These are phyloP conservation scores for Corchorus olitorius DNA, from an alignment of 345 rosid species.

Conservation along the genomic window DNA sequence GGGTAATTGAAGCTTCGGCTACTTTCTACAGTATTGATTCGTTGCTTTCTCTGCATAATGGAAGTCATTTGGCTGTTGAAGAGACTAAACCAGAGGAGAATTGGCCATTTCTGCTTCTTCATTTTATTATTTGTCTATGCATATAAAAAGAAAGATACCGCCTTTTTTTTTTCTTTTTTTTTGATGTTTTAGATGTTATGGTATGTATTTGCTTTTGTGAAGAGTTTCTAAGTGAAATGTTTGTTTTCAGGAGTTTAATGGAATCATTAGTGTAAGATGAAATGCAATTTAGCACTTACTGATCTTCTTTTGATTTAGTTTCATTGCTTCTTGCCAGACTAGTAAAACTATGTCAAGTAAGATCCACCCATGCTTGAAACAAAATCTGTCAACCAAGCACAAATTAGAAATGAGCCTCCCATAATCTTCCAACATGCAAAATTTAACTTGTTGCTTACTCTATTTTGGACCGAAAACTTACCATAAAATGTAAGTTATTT, in stretches of 20 bases:
- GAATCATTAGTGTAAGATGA: too few species aligned
- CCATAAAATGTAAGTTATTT: too few species aligned
- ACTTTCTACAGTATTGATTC: neutral
- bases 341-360: neutral
- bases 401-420: neutral
- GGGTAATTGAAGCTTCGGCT: neutral
- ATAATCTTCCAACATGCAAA: too few species aligned
- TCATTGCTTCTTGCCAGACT: neutral
- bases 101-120: neutral
- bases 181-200: neutral
- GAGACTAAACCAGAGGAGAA: neutral
- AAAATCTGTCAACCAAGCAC: neutral
- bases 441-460: too few species aligned
- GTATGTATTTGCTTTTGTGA: neutral
- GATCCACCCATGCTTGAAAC: neutral
- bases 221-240: neutral
- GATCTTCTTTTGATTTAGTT: too few species aligned
- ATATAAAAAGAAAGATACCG: neutral
- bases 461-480: too few species aligned
- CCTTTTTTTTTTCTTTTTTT: neutral
- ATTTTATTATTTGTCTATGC: conserved; percentile 1
- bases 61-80: neutral
- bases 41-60: neutral
- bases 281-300: too few species aligned
- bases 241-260: neutral